Conservation (phyloP, 1,284 basidiomycete genomes). For the Sporisorium scitamineum region DNA sequence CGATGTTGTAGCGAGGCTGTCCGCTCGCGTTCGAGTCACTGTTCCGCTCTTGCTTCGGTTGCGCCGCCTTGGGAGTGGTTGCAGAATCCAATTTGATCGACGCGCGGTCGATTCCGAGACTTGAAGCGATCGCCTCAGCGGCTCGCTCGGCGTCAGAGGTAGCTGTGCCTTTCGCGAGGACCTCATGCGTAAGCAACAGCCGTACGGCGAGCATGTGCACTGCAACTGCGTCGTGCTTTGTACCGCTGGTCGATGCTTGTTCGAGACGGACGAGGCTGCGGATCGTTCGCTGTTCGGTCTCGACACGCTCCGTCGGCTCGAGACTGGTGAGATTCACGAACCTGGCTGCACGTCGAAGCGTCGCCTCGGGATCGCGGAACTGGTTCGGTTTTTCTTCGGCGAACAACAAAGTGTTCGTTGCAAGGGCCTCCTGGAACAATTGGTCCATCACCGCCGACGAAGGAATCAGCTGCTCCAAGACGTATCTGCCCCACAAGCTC, state of each 20-base stretch:
- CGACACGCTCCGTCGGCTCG: neutral
- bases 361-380: slow-evolving; percentile 53
- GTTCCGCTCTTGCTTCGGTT: neutral
- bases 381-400: slow-evolving; percentile 59
- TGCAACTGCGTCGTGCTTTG: slow-evolving; percentile 18
- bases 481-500: slow-evolving; percentile 30
- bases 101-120: slow-evolving; percentile 23
- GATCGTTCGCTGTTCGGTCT: slow-evolving; percentile 2
- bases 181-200: slow-evolving; percentile 19
- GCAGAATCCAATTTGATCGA: slow-evolving; percentile 1
- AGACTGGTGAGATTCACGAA: slow-evolving; percentile 16
- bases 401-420: slow-evolving; percentile 45
- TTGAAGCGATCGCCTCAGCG: slow-evolving; percentile 18
- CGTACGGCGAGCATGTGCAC: slow-evolving; percentile 38
- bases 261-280: slow-evolving; percentile 18
- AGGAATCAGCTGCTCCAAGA: slow-evolving; percentile 35
- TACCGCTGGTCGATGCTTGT: neutral
- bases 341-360: slow-evolving; percentile 44
- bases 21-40: slow-evolving; percentile 8
- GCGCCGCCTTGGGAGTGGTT: neutral
- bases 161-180: neutral
- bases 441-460: slow-evolving; percentile 11
- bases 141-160: neutral
- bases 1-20: slow-evolving; percentile 44
- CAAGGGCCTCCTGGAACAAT: slow-evolving; percentile 38